Evolutionary conservation across 139 green algal genomes (phyloP), one percentile per base, ranked within the genome.

Genomic region (Coccomyxa sp.): DNA sequence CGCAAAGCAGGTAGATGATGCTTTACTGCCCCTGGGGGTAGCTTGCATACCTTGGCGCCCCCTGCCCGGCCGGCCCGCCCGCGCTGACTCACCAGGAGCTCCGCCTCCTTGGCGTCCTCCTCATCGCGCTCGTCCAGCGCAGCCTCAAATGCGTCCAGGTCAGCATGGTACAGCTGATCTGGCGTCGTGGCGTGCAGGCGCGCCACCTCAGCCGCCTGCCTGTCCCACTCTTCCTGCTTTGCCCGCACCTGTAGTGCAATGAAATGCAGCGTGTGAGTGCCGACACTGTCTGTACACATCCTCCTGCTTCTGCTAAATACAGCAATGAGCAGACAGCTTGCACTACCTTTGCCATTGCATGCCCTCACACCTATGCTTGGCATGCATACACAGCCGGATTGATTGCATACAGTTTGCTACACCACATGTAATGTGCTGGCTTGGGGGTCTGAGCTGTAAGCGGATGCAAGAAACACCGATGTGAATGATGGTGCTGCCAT

Each of bases 91-190:
- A 3, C 39, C 36, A 82, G 80, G 50, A 79, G 50, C 16, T 68
- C 70, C 2, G 41, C 79, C 44, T 74, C 69, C 27, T 29, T 64
- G 33, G 37, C 76, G 71, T 79, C 69, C n/a, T 82, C 82, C 33
- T 73, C 79, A 22, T 90, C 84, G 29, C 69, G 74, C 54, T 71
- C 70, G 31, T 82, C 75, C 71, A 88, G 79, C 8, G 81, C 70
- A 80, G 81, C 79, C 75, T 93, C 38, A 76, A 98, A 97, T 0
- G 74, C 80, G 37, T 96, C 91, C 73, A 98, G 85, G 87, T 98
- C 95, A 0, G 76, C 38, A 5, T 71, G n/a, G 90, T 93, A 98
- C 89, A 98, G 93, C 9, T 91, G 68, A 40, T 86, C 79, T 38
- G 86, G 81, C 10, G 84, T 94, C 70, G 90, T 95, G 54, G 54